Conservation (phyloP, 495 filamentous ascomycete genomes). For the Aspergillus cristatus region DNA sequence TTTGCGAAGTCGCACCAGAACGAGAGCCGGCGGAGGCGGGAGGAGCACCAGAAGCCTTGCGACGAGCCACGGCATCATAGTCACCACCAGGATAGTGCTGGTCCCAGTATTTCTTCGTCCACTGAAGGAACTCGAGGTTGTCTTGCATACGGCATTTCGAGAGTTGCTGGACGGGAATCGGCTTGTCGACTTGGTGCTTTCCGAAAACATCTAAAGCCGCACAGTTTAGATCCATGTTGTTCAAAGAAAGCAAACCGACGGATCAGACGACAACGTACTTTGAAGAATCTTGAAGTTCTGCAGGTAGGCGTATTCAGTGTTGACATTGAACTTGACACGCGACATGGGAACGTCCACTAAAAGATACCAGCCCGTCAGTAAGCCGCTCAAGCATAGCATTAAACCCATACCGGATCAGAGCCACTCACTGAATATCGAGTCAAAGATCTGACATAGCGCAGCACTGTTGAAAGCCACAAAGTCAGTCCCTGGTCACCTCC, state of each 20-base stretch:
- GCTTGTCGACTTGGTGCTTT: conserved; percentile 75
- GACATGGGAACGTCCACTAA: conserved; percentile 88
- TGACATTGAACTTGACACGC: conserved; percentile 96
- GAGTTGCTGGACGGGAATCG: conserved; percentile 77
- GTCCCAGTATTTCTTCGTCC: conserved; percentile 94
- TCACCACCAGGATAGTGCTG: conserved; percentile 95
- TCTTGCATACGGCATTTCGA: conserved; percentile 99
- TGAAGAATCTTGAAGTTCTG: conserved; percentile 97
- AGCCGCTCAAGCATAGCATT: background rate
- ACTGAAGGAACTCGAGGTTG: conserved; percentile 98
- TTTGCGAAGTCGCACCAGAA: conserved; percentile 36
- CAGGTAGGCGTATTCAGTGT: conserved; percentile 92
- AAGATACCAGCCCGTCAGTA: conserved; percentile 13
- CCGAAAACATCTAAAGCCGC: conserved; percentile 62
- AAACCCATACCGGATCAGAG: background rate
- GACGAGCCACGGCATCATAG: conserved; percentile 78
- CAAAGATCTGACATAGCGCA: conserved; percentile 90
- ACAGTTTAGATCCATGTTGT: too few species aligned
- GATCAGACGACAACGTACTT: conserved; percentile 50
- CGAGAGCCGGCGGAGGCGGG: conserved; percentile 28
- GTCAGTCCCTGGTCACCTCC: conserved; percentile 12
- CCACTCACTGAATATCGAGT: conserved; percentile 81
- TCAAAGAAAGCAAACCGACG: conserved; percentile 2
- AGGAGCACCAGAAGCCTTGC: conserved; percentile 68
- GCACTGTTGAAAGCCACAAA: conserved; percentile 49